These are phyloP conservation scores for Plasmodium reichenowi DNA, from an alignment of 169 alveolate genomes.

Conservation along the genomic window DNA sequence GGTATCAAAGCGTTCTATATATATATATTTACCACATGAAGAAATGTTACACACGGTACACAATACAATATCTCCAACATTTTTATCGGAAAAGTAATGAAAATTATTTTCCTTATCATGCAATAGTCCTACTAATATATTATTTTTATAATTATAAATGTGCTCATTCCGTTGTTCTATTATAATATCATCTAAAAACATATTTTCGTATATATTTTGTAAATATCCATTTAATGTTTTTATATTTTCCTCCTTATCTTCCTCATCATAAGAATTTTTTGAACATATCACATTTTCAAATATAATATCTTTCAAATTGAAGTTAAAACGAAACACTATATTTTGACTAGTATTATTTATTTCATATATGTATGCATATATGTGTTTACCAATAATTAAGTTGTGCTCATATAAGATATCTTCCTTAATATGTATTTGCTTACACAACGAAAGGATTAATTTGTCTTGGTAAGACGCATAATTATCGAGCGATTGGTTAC, in stretches of 20 bases:
- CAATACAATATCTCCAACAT: constrained; percentile 59
- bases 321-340: constrained; percentile 58
- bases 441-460: constrained; percentile 39
- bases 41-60: constrained; percentile 65
- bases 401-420: constrained; percentile 56
- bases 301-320: constrained; percentile 46
- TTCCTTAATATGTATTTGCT: constrained; percentile 34
- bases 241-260: constrained; percentile 11
- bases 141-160: constrained; percentile 70
- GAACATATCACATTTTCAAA: constrained; percentile 39
- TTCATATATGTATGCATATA: constrained; percentile 70
- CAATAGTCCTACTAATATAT: constrained; percentile 57
- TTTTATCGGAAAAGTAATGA: constrained; percentile 65
- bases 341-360: constrained; percentile 39
- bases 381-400: constrained; percentile 31
- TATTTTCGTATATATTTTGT: constrained; percentile 21
- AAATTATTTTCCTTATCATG: constrained; percentile 72
- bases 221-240: constrained; percentile 7
- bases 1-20: constrained; percentile 51
- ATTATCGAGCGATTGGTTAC: background rate
- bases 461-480: background rate
- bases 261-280: constrained; percentile 5
- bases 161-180: constrained; percentile 18
- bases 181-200: constrained; percentile 15
- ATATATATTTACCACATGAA: constrained; percentile 60